Base-by-base conservation (phyloP, 352 stramenopile species). In the Pythium biforme region DNA sequence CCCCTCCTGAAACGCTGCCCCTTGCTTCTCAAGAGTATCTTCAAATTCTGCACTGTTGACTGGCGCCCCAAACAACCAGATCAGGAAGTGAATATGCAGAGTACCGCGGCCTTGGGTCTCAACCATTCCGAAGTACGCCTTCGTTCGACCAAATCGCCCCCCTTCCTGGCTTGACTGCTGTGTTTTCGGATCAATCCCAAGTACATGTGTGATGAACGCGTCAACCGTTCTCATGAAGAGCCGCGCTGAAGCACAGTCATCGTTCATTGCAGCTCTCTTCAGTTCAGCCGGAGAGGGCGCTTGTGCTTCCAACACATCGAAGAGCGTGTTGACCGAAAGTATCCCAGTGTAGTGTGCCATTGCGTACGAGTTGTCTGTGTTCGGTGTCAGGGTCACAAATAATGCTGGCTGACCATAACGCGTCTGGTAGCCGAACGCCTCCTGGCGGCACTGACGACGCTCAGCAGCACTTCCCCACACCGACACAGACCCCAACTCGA, bases 371-470 rank as follows among this genome's bases (percentile, higher is more conserved):
- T 55, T 60, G 50, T 66, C 59, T 9, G 59, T 51, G 14, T 66
- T 66, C 2, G 59, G 59, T 3, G 59, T 55, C 0, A 66, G 19
- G 4, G 59, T 66, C 3, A 66, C 59, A n/a, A 66, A 66, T 15
- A 66, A 22, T 4, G 50, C 55, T n/a, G 59, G 50, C 15, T 66
- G 41, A 0, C 49, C 59, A 27, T 47, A 66, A 0, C 55, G 23
- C 6, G 56, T 58, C n/a, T 73, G 60, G 26, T 73, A 69, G 0
- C 31, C 59, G 37, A 71, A 69, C 1, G 60, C 66, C 5, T 64
- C 22, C 27, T 61, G 50, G 10, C 55, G 55, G 41, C 60, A 69
- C 22, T 64, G 45, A 1, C 50, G 41, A 3, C 65, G 43, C 33
- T 72, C 65, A 0, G 52, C 53, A 22, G 11, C 25, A 33, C 40